Evolutionary conservation across 495 filamentous ascomycete genomes (phyloP), one percentile per base, ranked within the genome.

Genomic region (Friedmanniomyces endolithicus): DNA sequence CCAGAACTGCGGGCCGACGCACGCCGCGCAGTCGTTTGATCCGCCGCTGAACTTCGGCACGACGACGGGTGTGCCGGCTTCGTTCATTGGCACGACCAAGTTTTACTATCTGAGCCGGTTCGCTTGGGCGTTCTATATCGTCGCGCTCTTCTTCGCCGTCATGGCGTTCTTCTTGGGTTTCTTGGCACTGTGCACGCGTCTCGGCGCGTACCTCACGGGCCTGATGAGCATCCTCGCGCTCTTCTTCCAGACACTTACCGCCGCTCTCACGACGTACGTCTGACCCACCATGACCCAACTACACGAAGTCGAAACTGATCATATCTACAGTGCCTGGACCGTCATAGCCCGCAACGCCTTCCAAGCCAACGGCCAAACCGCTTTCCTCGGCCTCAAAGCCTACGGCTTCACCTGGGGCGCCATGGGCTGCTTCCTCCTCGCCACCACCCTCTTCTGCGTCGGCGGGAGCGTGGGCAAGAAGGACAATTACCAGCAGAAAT

Each of bases 391-490:
- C 24, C 60, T 68, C 16, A 87, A 88, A 57, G 82, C 85, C 7
- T 90, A 86, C 61, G 89, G 79, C 25, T 95, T 94, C 71, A 87
- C 84, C 70, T 95, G 89, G 89, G 83, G 83, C 1, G 77, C 86
- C 4, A 79, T 82, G 63, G 79, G 75, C 0, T 82, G 79, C 45
- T 75, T 87, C 46, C 70, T 90, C 56, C 68, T 94, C 49, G 78
- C 86, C 16, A 84, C 80, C 12, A 48, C 88, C 24, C 65, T 88
- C 17, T 86, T 90, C 72, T 90, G 82, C 70, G 46, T 79, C 1
- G 77, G 74, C 20, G 74, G 65, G 49, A 59, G 57, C 45, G 51
- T 52, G 14, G 65, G 68, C 6, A 68, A 67, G 39, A 52, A 61
- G 7, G 53, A 58, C 3, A 55, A 49, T 12, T 39, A 49, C 12